Evolutionary conservation across 345 rosid genomes (phyloP).

Genomic region (Salix viminalis): DNA sequence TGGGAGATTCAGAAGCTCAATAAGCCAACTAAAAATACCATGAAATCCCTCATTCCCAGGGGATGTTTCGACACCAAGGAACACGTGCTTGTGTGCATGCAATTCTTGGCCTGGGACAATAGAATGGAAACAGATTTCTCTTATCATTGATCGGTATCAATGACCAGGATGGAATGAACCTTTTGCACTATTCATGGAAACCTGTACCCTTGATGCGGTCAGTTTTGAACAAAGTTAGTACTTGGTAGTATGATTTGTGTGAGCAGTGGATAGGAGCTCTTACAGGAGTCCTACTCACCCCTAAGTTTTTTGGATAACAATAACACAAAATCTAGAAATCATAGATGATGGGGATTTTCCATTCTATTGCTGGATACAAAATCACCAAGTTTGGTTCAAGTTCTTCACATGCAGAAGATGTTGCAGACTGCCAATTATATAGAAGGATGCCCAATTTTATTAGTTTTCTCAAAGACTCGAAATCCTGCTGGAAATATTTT

Average conservation of each 20-base stretch:
- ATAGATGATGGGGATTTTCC: neutral
- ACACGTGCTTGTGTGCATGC: neutral
- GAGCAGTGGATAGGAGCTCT: neutral
- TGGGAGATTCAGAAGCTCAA: neutral
- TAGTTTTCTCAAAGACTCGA: neutral
- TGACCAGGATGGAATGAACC: neutral
- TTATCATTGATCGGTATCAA: neutral
- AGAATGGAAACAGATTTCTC: neutral
- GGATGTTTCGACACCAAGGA: neutral
- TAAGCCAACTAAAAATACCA: neutral
- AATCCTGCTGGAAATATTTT: neutral
- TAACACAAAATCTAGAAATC: neutral
- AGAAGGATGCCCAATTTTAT: neutral
- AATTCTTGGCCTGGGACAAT: neutral
- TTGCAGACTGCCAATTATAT: neutral
- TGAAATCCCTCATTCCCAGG: neutral
- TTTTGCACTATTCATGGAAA: neutral
- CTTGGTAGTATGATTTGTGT: neutral
- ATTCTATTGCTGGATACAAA: neutral
- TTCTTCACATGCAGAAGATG: neutral
- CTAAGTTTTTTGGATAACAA: neutral
- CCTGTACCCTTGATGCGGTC: neutral
- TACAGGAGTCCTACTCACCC: neutral
- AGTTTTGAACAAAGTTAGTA: neutral
- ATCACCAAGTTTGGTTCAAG: neutral